Base-by-base conservation (phyloP, 1,139 yeast genomes). In the Sugiyamaella novakii region DNA sequence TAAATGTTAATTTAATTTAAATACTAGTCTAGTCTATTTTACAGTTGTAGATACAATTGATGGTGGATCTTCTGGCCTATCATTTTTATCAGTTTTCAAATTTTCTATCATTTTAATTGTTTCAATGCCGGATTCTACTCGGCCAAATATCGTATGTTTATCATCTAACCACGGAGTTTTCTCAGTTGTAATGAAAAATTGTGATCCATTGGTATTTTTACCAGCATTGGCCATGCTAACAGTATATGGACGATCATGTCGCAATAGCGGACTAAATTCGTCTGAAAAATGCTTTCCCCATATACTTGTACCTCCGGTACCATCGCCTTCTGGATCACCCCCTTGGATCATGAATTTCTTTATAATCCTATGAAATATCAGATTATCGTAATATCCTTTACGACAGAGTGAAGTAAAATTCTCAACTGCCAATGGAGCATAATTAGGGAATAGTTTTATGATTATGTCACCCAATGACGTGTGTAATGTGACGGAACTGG, bases 211-310 rank as follows among this genome's bases (percentile, higher is more conserved):
- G 54, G 84, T 80, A 64, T 77, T 71, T 52, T 68, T 78, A 34
- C 86, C 86, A 34, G 83, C 76, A 59, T 81, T 81, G 54, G 85
- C 86, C 86, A 81, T 77, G 51, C 78, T 72, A 5, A 78, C 72
- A 55, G 69, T 64, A 47, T 69, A 77, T 1, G 79, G 77, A 49
- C 63, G 63, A 47, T 69, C 70, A 54, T 76, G 78, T 19, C 64
- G 60, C 38, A 74, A 58, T 12, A 59, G 59, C 1, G 68, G 66
- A 43, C 66, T 63, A 55, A 75, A 69, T 56, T 78, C 81, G 54
- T 77, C 79, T 29, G 65, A 62, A 52, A 77, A 75, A 28, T 59
- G 59, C 25, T 67, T 65, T 7, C 77, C 74, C 72, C 72, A 71
- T 12, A 68, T 63, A 29, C 75, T 64, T 53, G 73, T 71, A 14